Percentiles rank a stretch among this genome's conserved stretches.
Evolutionary conservation across 2,329 filamentous ascomycete species (phyloP).

Genomic region (Westerdykella aurantiaca): DNA sequence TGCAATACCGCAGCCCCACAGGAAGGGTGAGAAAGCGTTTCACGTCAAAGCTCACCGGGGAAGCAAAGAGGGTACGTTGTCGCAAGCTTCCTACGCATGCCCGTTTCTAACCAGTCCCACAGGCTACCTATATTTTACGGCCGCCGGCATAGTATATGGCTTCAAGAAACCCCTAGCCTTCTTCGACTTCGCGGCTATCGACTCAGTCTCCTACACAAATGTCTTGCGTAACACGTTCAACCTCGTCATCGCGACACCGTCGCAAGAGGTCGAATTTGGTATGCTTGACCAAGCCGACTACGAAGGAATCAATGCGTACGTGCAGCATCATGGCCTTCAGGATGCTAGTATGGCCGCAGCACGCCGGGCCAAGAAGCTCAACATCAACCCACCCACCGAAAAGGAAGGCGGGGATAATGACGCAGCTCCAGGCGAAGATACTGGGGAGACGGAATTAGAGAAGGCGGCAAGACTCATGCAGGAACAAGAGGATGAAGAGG

Average conservation of each 20-base stretch:
- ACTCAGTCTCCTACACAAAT: constrained; percentile 58
- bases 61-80: constrained; percentile 55
- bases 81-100: not conserved
- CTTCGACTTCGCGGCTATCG: constrained; percentile 55
- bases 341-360: constrained; percentile 59
- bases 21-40: constrained; percentile 58
- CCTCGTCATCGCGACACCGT: constrained; percentile 51
- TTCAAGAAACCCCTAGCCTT: constrained; percentile 62
- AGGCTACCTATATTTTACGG: constrained; percentile 60
- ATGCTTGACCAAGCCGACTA: constrained; percentile 63
- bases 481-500: constrained; percentile 34
- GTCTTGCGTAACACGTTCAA: constrained; percentile 63
- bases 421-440: constrained; percentile 22
- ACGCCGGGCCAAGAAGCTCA: constrained; percentile 55
- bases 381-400: constrained; percentile 40
- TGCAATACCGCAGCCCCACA: constrained; percentile 54
- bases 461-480: constrained; percentile 35
- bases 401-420: constrained; percentile 22
- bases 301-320: constrained; percentile 56
- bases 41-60: constrained; percentile 60
- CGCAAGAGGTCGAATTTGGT: constrained; percentile 56
- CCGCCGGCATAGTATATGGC: constrained; percentile 56
- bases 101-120: constrained; percentile 9
- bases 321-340: constrained; percentile 56
- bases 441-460: constrained; percentile 36